Conservation (phyloP, 352 stramenopile genomes). For the Phytophthora kernoviae region DNA sequence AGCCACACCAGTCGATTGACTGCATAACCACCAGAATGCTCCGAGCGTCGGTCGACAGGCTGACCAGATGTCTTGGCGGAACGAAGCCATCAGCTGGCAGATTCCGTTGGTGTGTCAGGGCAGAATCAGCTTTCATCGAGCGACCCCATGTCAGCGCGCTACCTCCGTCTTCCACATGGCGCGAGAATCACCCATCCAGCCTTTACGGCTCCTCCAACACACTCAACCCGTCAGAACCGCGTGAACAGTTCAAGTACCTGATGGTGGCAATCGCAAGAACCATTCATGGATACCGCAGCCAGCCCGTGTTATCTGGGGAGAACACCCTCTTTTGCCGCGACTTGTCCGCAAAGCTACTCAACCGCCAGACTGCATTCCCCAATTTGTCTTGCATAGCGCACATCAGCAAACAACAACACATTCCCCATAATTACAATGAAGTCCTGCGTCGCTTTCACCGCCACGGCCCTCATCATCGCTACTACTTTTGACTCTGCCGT, state of each 20-base stretch:
- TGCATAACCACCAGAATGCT: slow-evolving; percentile 25
- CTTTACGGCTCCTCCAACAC: slow-evolving; percentile 20
- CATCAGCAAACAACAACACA: not conserved
- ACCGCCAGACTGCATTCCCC: slow-evolving; percentile 17
- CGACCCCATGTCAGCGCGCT: not conserved
- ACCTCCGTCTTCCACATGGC: slow-evolving; percentile 9
- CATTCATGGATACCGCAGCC: not conserved
- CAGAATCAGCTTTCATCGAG: not conserved
- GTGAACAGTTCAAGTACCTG: slow-evolving; percentile 10
- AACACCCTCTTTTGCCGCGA: not conserved
- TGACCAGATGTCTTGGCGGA: slow-evolving; percentile 15
- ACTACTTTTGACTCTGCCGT: not conserved
- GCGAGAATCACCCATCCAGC: slow-evolving; percentile 18
- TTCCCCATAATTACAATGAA: slow-evolving; percentile 7
- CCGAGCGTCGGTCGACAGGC: slow-evolving; percentile 17
- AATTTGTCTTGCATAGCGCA: slow-evolving; percentile 10
- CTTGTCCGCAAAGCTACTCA: not conserved
- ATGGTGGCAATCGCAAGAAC: slow-evolving; percentile 3
- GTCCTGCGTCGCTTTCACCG: slow-evolving; percentile 7
- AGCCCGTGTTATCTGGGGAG: not conserved
- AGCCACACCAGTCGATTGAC: not conserved
- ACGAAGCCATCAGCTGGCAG: slow-evolving; percentile 6
- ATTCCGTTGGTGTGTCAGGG: slow-evolving; percentile 22
- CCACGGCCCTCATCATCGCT: slow-evolving; percentile 3
- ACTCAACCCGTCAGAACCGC: not conserved